Conservation (phyloP, 768 basidiomycete species). For the Thelephora aurantiotincta region DNA sequence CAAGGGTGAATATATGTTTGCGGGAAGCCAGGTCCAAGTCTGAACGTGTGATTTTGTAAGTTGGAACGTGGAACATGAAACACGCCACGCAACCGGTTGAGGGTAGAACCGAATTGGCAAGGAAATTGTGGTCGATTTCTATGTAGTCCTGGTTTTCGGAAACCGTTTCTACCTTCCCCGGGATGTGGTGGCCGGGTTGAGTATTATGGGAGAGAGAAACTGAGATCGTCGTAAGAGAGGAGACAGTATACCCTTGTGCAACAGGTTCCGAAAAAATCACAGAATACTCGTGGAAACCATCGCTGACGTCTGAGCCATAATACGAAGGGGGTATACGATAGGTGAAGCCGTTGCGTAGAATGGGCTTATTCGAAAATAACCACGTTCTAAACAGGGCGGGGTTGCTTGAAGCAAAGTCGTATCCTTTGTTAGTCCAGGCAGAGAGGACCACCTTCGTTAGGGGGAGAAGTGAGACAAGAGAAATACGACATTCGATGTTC, state of each 20-base stretch:
- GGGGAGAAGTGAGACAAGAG: slow-evolving; percentile 6
- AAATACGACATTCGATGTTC: slow-evolving; percentile 3
- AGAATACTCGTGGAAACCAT: slow-evolving; percentile 23
- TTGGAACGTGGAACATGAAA: not conserved
- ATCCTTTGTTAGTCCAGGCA: slow-evolving; percentile 12
- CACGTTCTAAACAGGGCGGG: slow-evolving; percentile 10
- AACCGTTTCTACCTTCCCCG: slow-evolving; percentile 4
- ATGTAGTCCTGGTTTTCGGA: slow-evolving; percentile 18
- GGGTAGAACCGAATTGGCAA: slow-evolving; percentile 35
- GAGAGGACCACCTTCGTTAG: slow-evolving; percentile 13
- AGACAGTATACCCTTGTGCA: slow-evolving; percentile 47
- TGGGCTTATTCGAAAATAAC: slow-evolving; percentile 12
- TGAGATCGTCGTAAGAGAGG: slow-evolving; percentile 33
- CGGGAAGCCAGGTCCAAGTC: no score
- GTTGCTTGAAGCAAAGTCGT: slow-evolving; percentile 9
- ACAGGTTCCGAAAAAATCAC: slow-evolving; percentile 57
- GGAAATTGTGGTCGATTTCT: slow-evolving; percentile 64
- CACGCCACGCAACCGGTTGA: not conserved
- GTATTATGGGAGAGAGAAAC: slow-evolving; percentile 3
- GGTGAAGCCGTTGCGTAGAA: slow-evolving; percentile 39
- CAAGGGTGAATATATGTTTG: no score
- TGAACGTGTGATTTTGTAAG: no score
- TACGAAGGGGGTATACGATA: slow-evolving; percentile 15
- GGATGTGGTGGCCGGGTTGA: not conserved
- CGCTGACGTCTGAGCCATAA: slow-evolving; percentile 7